Evolutionary conservation across 495 filamentous ascomycete species (phyloP).

Genomic region (Penicillium turbatum): DNA sequence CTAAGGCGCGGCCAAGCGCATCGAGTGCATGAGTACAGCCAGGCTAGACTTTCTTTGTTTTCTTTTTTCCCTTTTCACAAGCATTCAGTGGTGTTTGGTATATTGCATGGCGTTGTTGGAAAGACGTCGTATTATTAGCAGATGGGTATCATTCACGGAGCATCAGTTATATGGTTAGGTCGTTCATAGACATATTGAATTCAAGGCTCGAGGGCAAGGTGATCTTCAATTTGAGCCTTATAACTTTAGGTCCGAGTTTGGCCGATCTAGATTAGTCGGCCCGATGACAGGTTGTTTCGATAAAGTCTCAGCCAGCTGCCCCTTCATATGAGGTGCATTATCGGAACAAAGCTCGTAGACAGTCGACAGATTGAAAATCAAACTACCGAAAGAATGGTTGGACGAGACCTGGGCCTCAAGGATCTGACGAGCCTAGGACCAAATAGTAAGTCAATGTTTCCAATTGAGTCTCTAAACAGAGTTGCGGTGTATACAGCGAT

Average conservation of each 20-base stretch:
- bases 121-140: constrained; percentile 13
- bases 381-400: constrained; percentile 61
- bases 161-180: constrained; percentile 6
- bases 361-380: constrained; percentile 86
- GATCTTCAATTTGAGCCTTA: constrained; percentile 32
- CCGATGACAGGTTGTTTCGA: constrained; percentile 46
- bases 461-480: not conserved
- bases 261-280: constrained; percentile 62
- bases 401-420: constrained; percentile 60
- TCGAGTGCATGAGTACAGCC: constrained; percentile 11
- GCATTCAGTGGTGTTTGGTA: constrained; percentile 15
- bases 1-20: constrained; percentile 19
- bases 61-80: not conserved
- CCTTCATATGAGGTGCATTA: constrained; percentile 61
- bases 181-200: constrained; percentile 13
- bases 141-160: constrained; percentile 9
- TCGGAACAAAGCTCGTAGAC: constrained; percentile 92
- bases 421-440: constrained; percentile 47
- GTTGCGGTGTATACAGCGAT: not conserved
- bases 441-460: constrained; percentile 12
- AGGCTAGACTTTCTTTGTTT: not conserved
- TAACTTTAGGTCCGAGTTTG: constrained; percentile 73
- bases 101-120: constrained; percentile 11
- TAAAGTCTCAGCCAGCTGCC: constrained; percentile 62
- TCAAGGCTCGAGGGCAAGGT: constrained; percentile 11